phyloP scores from a whole-genome alignment of 805 yeast genomes.

The Vanderwaltozyma tropicalis region DNA sequence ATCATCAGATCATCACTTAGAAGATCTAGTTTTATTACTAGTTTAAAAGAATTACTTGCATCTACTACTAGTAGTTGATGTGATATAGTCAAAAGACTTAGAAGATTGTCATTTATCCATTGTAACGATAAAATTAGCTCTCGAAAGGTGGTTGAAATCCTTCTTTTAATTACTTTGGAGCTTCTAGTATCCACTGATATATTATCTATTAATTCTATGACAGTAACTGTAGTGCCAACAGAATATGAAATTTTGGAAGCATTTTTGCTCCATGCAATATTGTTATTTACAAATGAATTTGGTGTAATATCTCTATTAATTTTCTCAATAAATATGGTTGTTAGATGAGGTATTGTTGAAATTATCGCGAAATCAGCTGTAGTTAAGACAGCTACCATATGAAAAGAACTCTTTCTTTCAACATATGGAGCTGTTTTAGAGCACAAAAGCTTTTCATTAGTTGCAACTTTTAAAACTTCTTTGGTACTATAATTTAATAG shows the following conservation, averaged over 20 bases:
- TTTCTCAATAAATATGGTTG: constrained; percentile 6
- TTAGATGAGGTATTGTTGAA: constrained; percentile 7
- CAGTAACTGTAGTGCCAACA: constrained; percentile 6
- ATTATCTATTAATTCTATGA: constrained; percentile 2
- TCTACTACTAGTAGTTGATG: constrained; percentile 18
- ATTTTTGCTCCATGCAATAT: constrained; percentile 2
- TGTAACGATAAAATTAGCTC: constrained; percentile 15
- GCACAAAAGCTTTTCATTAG: constrained; percentile 6
- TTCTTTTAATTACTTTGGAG: no score
- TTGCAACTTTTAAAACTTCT: constrained; percentile 8
- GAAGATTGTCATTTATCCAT: constrained; percentile 17
- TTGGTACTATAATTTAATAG: constrained; percentile 17
- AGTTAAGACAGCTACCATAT: constrained; percentile 20
- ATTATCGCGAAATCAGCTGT: constrained; percentile 12
- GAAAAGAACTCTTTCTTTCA: constrained; percentile 1
- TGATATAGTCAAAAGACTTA: constrained; percentile 21
- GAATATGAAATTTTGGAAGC: constrained; percentile 13
- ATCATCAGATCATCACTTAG: constrained; percentile 16
- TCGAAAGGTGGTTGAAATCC: neutral
- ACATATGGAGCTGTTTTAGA: constrained; percentile 7
- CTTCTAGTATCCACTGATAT: neutral
- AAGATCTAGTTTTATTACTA: constrained; percentile 14
- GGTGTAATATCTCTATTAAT: neutral
- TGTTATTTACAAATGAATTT: constrained; percentile 1
- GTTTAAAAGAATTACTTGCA: constrained; percentile 2